phyloP scores from a whole-genome alignment of 2,329 filamentous ascomycete genomes.

The Sarocladium oryzae region DNA sequence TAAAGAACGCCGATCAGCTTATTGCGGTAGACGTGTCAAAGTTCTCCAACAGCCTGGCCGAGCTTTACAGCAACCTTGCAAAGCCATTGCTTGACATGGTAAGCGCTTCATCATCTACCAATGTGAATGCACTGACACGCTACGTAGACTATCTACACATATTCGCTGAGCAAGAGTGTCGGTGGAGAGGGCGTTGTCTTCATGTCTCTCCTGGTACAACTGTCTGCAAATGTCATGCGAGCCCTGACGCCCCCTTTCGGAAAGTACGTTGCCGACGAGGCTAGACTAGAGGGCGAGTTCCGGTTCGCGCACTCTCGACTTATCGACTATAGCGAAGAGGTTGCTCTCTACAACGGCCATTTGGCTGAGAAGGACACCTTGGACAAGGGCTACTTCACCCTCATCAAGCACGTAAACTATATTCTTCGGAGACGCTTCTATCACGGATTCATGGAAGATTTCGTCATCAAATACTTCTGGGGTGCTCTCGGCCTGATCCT shows the following conservation, averaged over 20 bases:
- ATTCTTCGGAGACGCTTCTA: slow-evolving; percentile 87
- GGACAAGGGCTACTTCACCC: slow-evolving; percentile 96
- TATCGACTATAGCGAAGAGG: slow-evolving; percentile 93
- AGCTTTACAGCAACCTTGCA: slow-evolving; percentile 92
- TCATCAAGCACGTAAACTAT: slow-evolving; percentile 98
- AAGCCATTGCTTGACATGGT: slow-evolving; percentile 94
- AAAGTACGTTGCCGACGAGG: slow-evolving; percentile 95
- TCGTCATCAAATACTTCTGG: slow-evolving; percentile 99
- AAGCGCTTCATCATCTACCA: too few relatives aligned
- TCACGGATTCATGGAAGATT: slow-evolving; percentile 99
- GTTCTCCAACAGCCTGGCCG: slow-evolving; percentile 90
- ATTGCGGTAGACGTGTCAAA: slow-evolving; percentile 95
- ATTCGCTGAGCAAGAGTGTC: slow-evolving; percentile 88
- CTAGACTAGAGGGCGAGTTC: slow-evolving; percentile 90
- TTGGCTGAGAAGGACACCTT: slow-evolving; percentile 92
- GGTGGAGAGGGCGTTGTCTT: slow-evolving; percentile 92
- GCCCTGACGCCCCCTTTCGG: slow-evolving; percentile 93
- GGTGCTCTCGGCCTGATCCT: slow-evolving; percentile 85
- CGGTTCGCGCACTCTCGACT: slow-evolving; percentile 89
- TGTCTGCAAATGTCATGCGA: slow-evolving; percentile 90
- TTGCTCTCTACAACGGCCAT: slow-evolving; percentile 87
- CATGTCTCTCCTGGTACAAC: slow-evolving; percentile 88
- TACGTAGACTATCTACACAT: slow-evolving; percentile 75
- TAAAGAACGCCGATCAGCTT: slow-evolving; percentile 97
- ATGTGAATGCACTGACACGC: too few relatives aligned